phyloP scores from a whole-genome alignment of 371 early-diverging fungal species.

The Mucor lusitanicus region DNA sequence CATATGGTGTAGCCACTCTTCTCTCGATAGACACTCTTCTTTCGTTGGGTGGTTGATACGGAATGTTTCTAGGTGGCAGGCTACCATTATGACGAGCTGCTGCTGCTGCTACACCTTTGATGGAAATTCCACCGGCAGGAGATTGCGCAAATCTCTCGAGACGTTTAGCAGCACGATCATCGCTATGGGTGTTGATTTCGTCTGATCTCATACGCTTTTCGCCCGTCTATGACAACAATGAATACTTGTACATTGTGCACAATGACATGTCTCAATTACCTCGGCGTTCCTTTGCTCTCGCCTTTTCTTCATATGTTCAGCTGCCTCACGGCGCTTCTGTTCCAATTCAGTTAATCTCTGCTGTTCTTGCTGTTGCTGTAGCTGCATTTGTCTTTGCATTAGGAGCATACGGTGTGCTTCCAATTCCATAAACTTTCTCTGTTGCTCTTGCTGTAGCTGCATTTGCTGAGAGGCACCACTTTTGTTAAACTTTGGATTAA shows the following conservation, averaged over 20 bases:
- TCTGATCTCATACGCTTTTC: constrained; percentile 7
- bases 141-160: neutral
- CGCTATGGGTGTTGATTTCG: neutral
- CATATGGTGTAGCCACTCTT: neutral
- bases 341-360: constrained; percentile 3
- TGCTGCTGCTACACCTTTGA: constrained; percentile 9
- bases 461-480: constrained; percentile 1
- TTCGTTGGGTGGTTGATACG: constrained; percentile 7
- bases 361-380: constrained; percentile 1
- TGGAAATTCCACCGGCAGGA: constrained; percentile 12
- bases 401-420: constrained; percentile 11
- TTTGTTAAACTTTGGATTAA: constrained; percentile 21
- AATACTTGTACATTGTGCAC: neutral
- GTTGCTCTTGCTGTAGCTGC: neutral
- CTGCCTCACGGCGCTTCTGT: constrained; percentile 12
- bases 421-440: constrained; percentile 10
- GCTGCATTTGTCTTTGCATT: constrained; percentile 9
- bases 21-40: neutral
- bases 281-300: neutral
- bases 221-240: neutral
- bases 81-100: neutral
- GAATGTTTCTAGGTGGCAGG: neutral
- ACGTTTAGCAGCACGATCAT: neutral
- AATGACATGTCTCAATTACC: neutral
- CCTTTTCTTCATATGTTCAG: constrained; percentile 13